A percentile compares a stretch with the other conserved stretches of the same genome.
Evolutionary conservation across 306 rosid genomes (phyloP).

Genomic region (Potentilla sterilis): DNA sequence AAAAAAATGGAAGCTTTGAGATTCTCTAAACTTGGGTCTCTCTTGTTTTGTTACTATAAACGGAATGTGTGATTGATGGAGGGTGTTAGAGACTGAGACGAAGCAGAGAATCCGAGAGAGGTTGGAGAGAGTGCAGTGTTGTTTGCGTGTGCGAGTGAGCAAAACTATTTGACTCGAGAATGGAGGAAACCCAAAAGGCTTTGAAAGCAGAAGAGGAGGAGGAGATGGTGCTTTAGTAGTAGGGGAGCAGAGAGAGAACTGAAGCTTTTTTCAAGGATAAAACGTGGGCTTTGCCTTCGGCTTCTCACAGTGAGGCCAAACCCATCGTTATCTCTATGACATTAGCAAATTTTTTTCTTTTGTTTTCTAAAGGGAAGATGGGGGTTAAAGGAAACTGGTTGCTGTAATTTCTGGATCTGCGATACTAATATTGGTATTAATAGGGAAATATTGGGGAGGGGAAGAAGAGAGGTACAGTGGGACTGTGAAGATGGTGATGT

Average conservation of each 20-base stretch:
- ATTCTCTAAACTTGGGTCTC: neutral
- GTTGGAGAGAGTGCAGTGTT: slow-evolving; percentile 10
- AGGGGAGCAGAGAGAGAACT: neutral
- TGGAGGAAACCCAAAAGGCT: neutral
- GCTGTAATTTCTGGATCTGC: neutral
- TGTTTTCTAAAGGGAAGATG: neutral
- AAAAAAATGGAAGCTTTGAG: neutral
- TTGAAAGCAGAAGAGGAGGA: neutral
- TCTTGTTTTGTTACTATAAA: neutral
- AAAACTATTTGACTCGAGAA: neutral
- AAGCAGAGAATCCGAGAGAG: neutral
- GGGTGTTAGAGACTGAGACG: neutral
- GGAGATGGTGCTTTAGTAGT: slow-evolving; percentile 32
- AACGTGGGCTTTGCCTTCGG: slow-evolving; percentile 9
- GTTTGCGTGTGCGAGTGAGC: slow-evolving; percentile 3
- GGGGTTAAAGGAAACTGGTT: neutral
- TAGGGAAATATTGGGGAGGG: neutral
- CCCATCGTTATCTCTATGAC: neutral
- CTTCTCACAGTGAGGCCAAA: neutral
- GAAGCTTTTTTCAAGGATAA: neutral
- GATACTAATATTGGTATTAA: neutral
- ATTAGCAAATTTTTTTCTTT: neutral
- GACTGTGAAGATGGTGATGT: neutral
- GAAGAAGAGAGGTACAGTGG: neutral
- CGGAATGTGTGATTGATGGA: neutral